These are phyloP conservation scores for Venturia carpophila DNA, from an alignment of 2,329 filamentous ascomycete genomes.

Conservation along the genomic window DNA sequence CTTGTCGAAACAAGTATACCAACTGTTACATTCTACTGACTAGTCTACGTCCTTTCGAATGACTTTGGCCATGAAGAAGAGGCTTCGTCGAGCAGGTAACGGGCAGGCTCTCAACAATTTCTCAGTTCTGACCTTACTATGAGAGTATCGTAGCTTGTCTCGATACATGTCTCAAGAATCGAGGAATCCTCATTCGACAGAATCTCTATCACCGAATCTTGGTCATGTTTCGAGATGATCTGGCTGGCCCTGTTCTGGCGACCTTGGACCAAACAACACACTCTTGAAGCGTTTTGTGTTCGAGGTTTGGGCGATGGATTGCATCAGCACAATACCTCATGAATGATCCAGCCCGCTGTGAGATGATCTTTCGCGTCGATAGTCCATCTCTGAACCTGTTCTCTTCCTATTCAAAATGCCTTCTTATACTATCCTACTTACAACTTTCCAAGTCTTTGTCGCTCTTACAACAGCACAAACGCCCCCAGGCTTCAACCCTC, in stretches of 20 bases:
- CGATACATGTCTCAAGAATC: too few species aligned
- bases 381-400: not conserved
- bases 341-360: not conserved
- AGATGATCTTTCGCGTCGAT: not conserved
- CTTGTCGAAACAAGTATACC: too few species aligned
- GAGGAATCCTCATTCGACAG: too few species aligned
- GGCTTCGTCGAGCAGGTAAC: too few species aligned
- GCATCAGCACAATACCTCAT: not conserved
- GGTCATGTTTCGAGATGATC: not conserved
- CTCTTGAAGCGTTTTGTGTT: not conserved
- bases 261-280: not conserved
- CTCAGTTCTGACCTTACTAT: too few species aligned
- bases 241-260: not conserved
- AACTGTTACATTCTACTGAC: too few species aligned
- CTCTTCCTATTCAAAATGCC: not conserved
- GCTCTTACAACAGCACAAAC: slow-evolving; percentile 12
- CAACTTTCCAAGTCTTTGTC: not conserved
- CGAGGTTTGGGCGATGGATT: not conserved
- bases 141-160: too few species aligned
- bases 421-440: not conserved
- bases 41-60: too few species aligned
- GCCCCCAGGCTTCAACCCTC: slow-evolving; percentile 12
- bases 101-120: too few species aligned
- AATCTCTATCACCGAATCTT: not conserved
- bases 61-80: too few species aligned